A percentile compares a stretch with the other conserved stretches of the same genome.
phyloP scores from a whole-genome alignment of 108 stramenopile species.

The Nitzschia sp. region DNA sequence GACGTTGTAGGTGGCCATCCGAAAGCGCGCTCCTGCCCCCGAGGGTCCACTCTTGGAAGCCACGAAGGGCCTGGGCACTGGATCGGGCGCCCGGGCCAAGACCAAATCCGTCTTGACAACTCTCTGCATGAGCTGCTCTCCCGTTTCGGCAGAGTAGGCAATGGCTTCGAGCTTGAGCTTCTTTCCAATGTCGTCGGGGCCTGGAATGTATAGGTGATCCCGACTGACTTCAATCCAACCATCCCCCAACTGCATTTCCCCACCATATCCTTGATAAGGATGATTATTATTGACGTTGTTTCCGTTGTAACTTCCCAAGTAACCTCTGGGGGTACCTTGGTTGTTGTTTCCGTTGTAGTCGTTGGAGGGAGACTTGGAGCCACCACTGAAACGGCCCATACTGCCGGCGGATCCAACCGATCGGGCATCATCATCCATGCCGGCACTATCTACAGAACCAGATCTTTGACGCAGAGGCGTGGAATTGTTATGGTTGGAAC shows the following conservation, averaged over 20 bases:
- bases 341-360: conserved; percentile 6
- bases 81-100: conserved; percentile 76
- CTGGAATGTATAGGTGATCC: conserved; percentile 77
- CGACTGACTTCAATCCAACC: conserved; percentile 78
- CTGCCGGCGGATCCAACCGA: conserved; percentile 40
- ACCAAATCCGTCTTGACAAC: conserved; percentile 88
- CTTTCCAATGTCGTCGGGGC: conserved; percentile 71
- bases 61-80: conserved; percentile 75
- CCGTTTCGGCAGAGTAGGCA: conserved; percentile 76
- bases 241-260: conserved; percentile 43
- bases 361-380: conserved; percentile 28
- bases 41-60: conserved; percentile 60
- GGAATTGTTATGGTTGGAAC: conserved; percentile 15
- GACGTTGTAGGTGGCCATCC: conserved; percentile 95
- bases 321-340: conserved; percentile 55
- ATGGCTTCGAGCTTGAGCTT: conserved; percentile 82
- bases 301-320: conserved; percentile 39
- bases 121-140: conserved; percentile 81
- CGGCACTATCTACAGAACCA: conserved; percentile 28
- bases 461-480: conserved; percentile 36
- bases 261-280: conserved; percentile 31
- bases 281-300: conserved; percentile 8
- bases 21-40: conserved; percentile 80
- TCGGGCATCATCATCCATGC: conserved; percentile 32
- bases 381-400: conserved; percentile 26